Percentiles rank a stretch among this genome's conserved stretches.
phyloP scores from a whole-genome alignment of 2,329 filamentous ascomycete species.

The Aspergillus novoparasiticus region DNA sequence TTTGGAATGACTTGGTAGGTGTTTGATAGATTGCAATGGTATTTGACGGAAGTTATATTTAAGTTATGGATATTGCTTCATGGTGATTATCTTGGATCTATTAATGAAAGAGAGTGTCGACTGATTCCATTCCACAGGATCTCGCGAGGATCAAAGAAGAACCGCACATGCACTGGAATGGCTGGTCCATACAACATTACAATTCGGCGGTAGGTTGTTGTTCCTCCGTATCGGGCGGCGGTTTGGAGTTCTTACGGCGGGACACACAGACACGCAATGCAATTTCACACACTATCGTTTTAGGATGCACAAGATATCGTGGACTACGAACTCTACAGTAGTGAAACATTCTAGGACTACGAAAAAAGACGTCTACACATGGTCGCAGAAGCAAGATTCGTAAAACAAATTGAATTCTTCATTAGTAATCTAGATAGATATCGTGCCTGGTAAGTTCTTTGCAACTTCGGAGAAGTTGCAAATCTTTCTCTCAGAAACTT shows the following conservation, averaged over 20 bases:
- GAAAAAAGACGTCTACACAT: neutral
- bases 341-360: neutral
- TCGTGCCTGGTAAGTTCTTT: too few relatives aligned
- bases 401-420: neutral
- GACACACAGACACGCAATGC: conserved; percentile 11
- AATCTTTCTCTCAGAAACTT: neutral
- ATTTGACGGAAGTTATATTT: neutral
- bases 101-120: neutral
- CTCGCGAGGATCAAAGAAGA: neutral
- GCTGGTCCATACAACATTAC: neutral
- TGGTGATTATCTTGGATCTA: neutral
- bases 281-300: neutral
- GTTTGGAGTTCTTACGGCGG: conserved; percentile 13
- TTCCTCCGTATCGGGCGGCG: neutral
- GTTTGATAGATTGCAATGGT: neutral
- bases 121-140: neutral
- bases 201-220: neutral
- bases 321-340: neutral
- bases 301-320: neutral
- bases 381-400: neutral
- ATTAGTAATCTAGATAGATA: neutral
- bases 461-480: neutral
- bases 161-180: neutral
- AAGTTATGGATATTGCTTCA: conserved; percentile 5
- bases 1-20: conserved; percentile 3